Percentiles rank a stretch among this genome's conserved stretches.
phyloP scores from a whole-genome alignment of 2,329 filamentous ascomycete genomes.

The Colletotrichum sp. region DNA sequence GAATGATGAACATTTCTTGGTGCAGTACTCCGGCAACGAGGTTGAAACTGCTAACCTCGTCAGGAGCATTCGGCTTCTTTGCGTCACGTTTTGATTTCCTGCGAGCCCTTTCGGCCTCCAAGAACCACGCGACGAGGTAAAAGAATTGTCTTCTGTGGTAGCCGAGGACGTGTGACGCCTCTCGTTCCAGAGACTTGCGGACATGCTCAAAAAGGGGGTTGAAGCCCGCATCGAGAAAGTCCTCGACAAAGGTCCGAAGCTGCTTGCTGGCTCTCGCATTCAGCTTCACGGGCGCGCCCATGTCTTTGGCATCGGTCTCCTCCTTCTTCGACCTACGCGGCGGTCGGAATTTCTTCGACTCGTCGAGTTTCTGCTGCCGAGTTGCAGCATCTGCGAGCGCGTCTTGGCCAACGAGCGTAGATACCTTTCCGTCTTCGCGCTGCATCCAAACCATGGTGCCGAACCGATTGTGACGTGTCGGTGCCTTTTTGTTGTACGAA shows the following conservation, averaged over 20 bases:
- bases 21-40: conserved; percentile 89
- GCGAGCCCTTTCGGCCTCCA: conserved; percentile 81
- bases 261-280: conserved; percentile 77
- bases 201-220: conserved; percentile 88
- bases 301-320: conserved; percentile 72
- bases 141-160: conserved; percentile 88
- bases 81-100: conserved; percentile 63
- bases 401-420: conserved; percentile 87
- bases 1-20: conserved; percentile 90
- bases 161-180: conserved; percentile 80
- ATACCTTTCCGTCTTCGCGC: conserved; percentile 81
- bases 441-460: conserved; percentile 98
- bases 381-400: conserved; percentile 75
- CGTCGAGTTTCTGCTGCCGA: conserved; percentile 88
- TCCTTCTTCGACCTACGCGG: conserved; percentile 69
- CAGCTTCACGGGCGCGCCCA: conserved; percentile 75
- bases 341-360: conserved; percentile 87
- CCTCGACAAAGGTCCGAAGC: conserved; percentile 83
- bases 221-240: conserved; percentile 94
- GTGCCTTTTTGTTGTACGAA: conserved; percentile 76
- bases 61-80: conserved; percentile 44
- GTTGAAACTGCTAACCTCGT: conserved; percentile 77
- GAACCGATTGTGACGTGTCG: conserved; percentile 90
- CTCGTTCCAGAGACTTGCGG: conserved; percentile 87
- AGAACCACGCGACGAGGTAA: conserved; percentile 91